Conservation (phyloP, 1,139 yeast species). For the Kodamaea arcana region DNA sequence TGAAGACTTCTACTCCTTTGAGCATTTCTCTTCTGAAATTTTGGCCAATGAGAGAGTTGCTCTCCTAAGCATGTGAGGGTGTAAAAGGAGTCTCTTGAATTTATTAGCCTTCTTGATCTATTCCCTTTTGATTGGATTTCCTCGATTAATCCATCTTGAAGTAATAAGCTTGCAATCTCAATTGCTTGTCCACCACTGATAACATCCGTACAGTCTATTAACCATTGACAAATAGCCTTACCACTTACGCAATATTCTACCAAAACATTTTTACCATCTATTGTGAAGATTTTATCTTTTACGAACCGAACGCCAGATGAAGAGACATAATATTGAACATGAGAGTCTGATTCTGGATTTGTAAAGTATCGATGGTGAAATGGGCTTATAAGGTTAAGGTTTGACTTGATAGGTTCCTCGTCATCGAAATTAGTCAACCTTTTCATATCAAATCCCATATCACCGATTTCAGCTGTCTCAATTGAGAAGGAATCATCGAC, state of each 20-base stretch:
- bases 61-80: constrained; percentile 18
- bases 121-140: constrained; percentile 26
- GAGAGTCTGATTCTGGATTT: constrained; percentile 85
- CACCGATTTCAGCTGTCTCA: background rate
- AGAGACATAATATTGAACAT: constrained; percentile 72
- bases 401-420: background rate
- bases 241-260: constrained; percentile 60
- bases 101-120: constrained; percentile 8
- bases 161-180: constrained; percentile 54
- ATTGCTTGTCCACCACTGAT: constrained; percentile 56
- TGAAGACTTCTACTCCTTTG: background rate
- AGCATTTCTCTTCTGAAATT: background rate
- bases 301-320: constrained; percentile 63
- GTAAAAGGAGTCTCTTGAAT: constrained; percentile 20
- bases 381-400: constrained; percentile 44
- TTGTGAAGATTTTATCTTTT: constrained; percentile 32
- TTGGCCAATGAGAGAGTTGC: constrained; percentile 20
- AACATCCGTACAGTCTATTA: constrained; percentile 82
- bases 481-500: background rate
- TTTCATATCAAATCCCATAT: constrained; percentile 1
- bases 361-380: constrained; percentile 75
- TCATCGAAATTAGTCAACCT: background rate
- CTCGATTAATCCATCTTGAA: constrained; percentile 46
- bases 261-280: constrained; percentile 15
- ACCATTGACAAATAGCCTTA: constrained; percentile 79